phyloP scores from a whole-genome alignment of 371 early-diverging fungal genomes.

The Nosema muscidifuracis region DNA sequence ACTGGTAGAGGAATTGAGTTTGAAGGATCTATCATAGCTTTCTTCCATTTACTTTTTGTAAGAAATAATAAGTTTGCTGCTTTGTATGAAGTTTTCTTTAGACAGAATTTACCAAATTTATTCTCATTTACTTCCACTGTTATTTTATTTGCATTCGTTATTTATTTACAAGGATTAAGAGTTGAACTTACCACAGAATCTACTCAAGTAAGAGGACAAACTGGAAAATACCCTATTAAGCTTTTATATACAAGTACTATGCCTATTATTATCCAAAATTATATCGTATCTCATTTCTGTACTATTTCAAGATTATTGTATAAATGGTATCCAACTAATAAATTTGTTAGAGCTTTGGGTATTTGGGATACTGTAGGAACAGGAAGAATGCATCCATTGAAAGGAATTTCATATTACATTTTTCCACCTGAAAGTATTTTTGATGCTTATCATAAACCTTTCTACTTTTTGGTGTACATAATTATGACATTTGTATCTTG shows the following conservation, averaged over 20 bases:
- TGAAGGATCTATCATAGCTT: constrained; percentile 89
- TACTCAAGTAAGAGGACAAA: constrained; percentile 84
- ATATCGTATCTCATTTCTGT: constrained; percentile 84
- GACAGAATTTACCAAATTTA: constrained; percentile 87
- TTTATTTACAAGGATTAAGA: constrained; percentile 96
- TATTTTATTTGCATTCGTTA: constrained; percentile 81
- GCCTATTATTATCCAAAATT: constrained; percentile 98
- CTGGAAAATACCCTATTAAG: constrained; percentile 92
- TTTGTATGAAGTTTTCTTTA: constrained; percentile 91
- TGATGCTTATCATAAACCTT: constrained; percentile 75
- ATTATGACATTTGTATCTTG: constrained; percentile 81
- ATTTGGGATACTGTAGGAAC: constrained; percentile 75
- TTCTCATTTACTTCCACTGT: constrained; percentile 81
- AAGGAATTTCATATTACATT: constrained; percentile 92
- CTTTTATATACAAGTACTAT: constrained; percentile 98
- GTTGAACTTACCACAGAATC: constrained; percentile 96
- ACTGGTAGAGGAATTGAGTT: constrained; percentile 95
- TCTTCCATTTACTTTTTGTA: constrained; percentile 84
- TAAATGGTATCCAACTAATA: constrained; percentile 82
- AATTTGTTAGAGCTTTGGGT: constrained; percentile 83
- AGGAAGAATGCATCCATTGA: constrained; percentile 75
- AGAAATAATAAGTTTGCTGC: constrained; percentile 92
- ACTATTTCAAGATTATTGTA: constrained; percentile 88
- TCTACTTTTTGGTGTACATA: constrained; percentile 82
- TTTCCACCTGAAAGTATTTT: constrained; percentile 80